phyloP scores from a whole-genome alignment of 139 green algal genomes.

The Chloropicon primus region DNA sequence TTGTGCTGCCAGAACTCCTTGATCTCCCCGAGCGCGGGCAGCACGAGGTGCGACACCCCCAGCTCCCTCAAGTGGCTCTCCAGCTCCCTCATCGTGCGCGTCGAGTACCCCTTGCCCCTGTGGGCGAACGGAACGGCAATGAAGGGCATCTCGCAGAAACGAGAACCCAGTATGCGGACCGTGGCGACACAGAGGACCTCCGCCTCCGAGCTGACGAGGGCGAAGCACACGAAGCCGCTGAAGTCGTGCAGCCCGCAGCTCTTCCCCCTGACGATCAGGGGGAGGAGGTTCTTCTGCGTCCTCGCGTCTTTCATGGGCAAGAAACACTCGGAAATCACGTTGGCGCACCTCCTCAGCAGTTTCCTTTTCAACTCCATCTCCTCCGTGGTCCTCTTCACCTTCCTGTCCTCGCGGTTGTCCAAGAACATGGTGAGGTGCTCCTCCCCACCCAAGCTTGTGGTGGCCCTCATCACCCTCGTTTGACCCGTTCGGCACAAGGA shows the following conservation, averaged over 20 bases:
- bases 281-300: constrained; percentile 26
- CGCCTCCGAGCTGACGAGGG: constrained; percentile 11
- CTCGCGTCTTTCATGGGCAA: constrained; percentile 27
- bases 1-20: background rate
- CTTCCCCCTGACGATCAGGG: constrained; percentile 23
- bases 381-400: constrained; percentile 11
- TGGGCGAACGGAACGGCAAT: constrained; percentile 22
- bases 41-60: background rate
- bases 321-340: constrained; percentile 25
- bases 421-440: too few relatives aligned
- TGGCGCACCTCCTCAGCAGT: background rate
- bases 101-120: constrained; percentile 16
- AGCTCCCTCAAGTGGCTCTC: background rate
- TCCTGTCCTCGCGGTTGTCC: too few relatives aligned
- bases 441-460: too few relatives aligned
- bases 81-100: background rate
- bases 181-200: constrained; percentile 17
- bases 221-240: constrained; percentile 18
- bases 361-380: constrained; percentile 17
- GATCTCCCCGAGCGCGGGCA: background rate
- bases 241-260: constrained; percentile 11
- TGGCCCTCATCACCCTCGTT: too few relatives aligned
- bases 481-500: too few relatives aligned
- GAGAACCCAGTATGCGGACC: constrained; percentile 22
- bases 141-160: constrained; percentile 25